Base-by-base conservation (phyloP, 306 rosid species). In the Cercis canadensis region DNA sequence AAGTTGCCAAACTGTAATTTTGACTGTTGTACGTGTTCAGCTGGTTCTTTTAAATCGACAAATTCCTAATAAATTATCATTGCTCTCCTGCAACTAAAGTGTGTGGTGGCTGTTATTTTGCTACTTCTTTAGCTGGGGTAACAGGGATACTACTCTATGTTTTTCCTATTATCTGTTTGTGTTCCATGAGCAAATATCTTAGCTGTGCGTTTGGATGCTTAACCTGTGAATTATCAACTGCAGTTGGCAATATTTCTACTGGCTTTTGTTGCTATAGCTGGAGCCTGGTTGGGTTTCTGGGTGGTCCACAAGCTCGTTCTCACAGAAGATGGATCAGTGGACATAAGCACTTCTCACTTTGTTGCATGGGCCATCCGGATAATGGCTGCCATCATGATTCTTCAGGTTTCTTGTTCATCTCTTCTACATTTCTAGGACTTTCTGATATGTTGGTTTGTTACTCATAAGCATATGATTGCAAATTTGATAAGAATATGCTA, bases 261-360 rank as follows among this genome's bases (percentile, higher is more conserved):
- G 77, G 85, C 92, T 70, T 90, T 94, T 81, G 59, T 94, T 65
- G 80, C 85, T 67, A 76, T 94, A 74, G 70, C 65, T 33, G 99
- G 97, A 75, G 97, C 99, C 49, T 91, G 99, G 97, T 72, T 90
- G 85, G 99, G 99, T 60, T 94, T 94, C 72, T 94, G 91, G 96
- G 88, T 84, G 59, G 90, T 91, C 29, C 95, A 66, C 58, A 89
- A 89, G 82, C 83, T 94, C 74, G 85, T 92, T 76, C 76, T 91
- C 44, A 81, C 86, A 44, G 96, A 94, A 82, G 92, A 89, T 41
- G 99, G 99, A 77, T 83, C 96, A 21, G 85, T 94, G 70, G 92
- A 94, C 72, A 57, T 52, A 49, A 89, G 82, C 81, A 91, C 91
- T 50, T 80, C 97, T 60, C 72, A 79, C 50, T 91, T 91, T 72